phyloP scores from a whole-genome alignment of 2,329 filamentous ascomycete genomes.

The Cylindrodendrum hubeiense region DNA sequence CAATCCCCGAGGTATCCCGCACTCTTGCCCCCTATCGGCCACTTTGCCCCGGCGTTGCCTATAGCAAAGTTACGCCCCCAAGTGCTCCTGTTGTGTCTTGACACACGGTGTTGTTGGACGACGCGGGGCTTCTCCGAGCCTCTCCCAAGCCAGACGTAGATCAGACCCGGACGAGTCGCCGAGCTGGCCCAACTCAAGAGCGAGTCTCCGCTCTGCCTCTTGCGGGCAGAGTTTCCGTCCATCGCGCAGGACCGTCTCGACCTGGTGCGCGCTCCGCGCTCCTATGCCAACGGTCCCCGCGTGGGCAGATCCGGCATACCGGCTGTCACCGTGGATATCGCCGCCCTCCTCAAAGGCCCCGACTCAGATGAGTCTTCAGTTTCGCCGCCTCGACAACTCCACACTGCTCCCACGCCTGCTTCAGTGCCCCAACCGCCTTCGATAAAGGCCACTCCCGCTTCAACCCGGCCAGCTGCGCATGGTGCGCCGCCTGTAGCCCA shows the following conservation, averaged over 20 bases:
- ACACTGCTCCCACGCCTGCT: slow-evolving; percentile 27
- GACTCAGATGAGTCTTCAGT: slow-evolving; percentile 78
- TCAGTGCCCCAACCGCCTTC: slow-evolving; percentile 29
- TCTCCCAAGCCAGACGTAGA: slow-evolving; percentile 29
- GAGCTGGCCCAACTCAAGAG: slow-evolving; percentile 58
- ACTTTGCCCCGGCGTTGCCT: slow-evolving; percentile 4
- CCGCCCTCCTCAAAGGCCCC: slow-evolving; percentile 83
- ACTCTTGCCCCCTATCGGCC: slow-evolving; percentile 8
- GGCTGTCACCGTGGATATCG: slow-evolving; percentile 93
- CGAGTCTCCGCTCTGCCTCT: slow-evolving; percentile 56
- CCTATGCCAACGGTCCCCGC: slow-evolving; percentile 45
- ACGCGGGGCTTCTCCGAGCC: slow-evolving; percentile 36
- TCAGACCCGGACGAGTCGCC: slow-evolving; percentile 43
- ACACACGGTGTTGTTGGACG: slow-evolving; percentile 32
- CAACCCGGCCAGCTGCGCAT: slow-evolving; percentile 42
- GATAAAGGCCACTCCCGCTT: slow-evolving; percentile 35
- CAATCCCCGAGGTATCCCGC: slow-evolving; percentile 6
- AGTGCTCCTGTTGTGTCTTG: slow-evolving; percentile 18
- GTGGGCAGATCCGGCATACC: slow-evolving; percentile 41
- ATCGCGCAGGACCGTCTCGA: slow-evolving; percentile 46
- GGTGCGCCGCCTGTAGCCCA: slow-evolving; percentile 47
- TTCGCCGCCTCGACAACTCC: slow-evolving; percentile 53
- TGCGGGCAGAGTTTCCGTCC: slow-evolving; percentile 54
- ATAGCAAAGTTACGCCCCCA: slow-evolving; percentile 20
- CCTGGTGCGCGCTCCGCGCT: slow-evolving; percentile 44